A percentile compares a stretch with the other conserved stretches of the same genome.
Evolutionary conservation across 1,284 basidiomycete species (phyloP).

Genomic region (Hortiboletus rubellus): DNA sequence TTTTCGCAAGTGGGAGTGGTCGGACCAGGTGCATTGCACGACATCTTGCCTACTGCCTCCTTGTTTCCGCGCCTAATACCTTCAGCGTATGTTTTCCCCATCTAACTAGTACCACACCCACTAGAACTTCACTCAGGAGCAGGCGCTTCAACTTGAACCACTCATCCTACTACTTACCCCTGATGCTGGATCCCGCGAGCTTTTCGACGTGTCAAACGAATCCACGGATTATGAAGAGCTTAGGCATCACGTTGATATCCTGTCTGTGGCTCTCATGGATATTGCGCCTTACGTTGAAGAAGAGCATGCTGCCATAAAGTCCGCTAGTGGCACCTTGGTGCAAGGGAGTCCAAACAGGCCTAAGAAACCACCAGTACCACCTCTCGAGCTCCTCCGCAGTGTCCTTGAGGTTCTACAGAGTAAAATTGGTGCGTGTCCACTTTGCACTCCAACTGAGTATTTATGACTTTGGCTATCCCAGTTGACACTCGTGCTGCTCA

Average conservation of each 20-base stretch:
- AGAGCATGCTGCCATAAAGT: conserved; percentile 38
- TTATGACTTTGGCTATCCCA: conserved; percentile 29
- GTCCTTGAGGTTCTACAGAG: conserved; percentile 54
- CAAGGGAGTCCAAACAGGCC: conserved; percentile 36
- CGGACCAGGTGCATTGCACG: conserved; percentile 56
- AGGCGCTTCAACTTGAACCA: conserved; percentile 46
- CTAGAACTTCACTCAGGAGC: conserved; percentile 28
- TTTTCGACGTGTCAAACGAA: conserved; percentile 48
- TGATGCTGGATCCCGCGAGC: conserved; percentile 28
- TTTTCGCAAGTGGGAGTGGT: conserved; percentile 52
- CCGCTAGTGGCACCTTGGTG: conserved; percentile 2
- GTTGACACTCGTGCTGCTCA: conserved; percentile 71
- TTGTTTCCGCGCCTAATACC: conserved; percentile 32
- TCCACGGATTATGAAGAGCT: conserved; percentile 60
- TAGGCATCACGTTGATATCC: conserved; percentile 50
- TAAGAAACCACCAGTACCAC: conserved; percentile 37
- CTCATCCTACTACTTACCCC: conserved; percentile 46
- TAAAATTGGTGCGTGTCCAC: conserved; percentile 55
- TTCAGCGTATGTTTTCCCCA: conserved; percentile 31
- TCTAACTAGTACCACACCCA: neutral
- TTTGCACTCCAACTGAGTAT: neutral
- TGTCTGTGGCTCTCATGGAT: conserved; percentile 56
- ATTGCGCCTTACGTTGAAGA: conserved; percentile 54
- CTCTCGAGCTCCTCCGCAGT: conserved; percentile 48
- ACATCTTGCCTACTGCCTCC: conserved; percentile 51